These are phyloP conservation scores for Candida morakotiae DNA, from an alignment of 805 yeast species.

Conservation along the genomic window DNA sequence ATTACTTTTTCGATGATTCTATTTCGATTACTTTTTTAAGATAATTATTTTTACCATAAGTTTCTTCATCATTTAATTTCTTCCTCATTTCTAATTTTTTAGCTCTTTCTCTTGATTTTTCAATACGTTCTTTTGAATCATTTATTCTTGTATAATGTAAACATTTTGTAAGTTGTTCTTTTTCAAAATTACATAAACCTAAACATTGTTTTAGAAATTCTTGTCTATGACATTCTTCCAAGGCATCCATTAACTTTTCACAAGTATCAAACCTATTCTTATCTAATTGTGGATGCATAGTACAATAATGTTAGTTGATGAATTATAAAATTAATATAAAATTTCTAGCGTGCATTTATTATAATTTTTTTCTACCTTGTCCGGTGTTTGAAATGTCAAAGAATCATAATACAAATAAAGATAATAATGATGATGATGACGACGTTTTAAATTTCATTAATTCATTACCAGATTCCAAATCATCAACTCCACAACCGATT, in stretches of 20 bases:
- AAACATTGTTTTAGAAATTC: slow-evolving; percentile 65
- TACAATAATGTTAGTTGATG: too few relatives aligned
- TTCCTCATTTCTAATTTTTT: slow-evolving; percentile 52
- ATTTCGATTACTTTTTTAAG: slow-evolving; percentile 59
- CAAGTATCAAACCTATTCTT: slow-evolving; percentile 52
- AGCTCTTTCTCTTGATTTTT: slow-evolving; percentile 53
- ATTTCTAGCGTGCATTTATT: neutral
- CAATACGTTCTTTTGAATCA: slow-evolving; percentile 53
- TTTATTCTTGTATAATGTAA: slow-evolving; percentile 71
- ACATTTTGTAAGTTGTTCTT: slow-evolving; percentile 75
- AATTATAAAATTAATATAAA: too few relatives aligned
- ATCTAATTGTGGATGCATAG: slow-evolving; percentile 48
- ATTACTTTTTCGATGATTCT: slow-evolving; percentile 16
- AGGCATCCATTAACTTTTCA: slow-evolving; percentile 75
- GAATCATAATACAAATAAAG: neutral
- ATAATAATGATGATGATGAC: slow-evolving; percentile 29
- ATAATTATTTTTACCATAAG: slow-evolving; percentile 71
- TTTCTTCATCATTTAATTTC: slow-evolving; percentile 68
- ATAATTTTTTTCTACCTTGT: too few relatives aligned
- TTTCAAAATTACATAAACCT: slow-evolving; percentile 82
- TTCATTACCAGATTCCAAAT: slow-evolving; percentile 63
- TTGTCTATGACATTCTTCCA: slow-evolving; percentile 81
- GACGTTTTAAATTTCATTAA: slow-evolving; percentile 79
- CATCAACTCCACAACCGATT: slow-evolving; percentile 27
- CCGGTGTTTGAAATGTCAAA: too few relatives aligned